Evolutionary conservation across 768 basidiomycete genomes (phyloP).

Genomic region (Exidia glandulosa): DNA sequence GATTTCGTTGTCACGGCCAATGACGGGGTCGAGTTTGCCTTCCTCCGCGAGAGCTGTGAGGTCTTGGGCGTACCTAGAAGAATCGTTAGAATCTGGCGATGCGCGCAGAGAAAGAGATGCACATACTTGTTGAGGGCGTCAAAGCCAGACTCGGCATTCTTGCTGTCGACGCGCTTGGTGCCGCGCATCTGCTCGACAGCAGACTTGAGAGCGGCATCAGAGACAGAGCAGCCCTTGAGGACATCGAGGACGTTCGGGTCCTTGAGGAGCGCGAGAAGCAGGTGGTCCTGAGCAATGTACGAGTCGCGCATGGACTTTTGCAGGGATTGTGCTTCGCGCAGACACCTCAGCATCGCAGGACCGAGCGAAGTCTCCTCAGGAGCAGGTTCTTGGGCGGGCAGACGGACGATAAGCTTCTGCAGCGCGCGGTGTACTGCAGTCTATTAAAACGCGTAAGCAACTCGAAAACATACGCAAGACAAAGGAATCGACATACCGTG

Average conservation of each 20-base stretch:
- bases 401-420: slow-evolving; percentile 65
- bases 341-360: slow-evolving; percentile 42
- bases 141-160: slow-evolving; percentile 82
- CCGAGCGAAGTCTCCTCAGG: slow-evolving; percentile 71
- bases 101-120: background rate
- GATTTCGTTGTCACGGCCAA: slow-evolving; percentile 89
- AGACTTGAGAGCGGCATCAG: slow-evolving; percentile 59
- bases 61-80: slow-evolving; percentile 55
- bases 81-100: background rate
- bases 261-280: slow-evolving; percentile 75
- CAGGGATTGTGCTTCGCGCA: slow-evolving; percentile 64
- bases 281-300: slow-evolving; percentile 88
- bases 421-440: slow-evolving; percentile 53
- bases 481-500: slow-evolving; percentile 37
- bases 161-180: slow-evolving; percentile 75
- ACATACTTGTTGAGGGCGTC: slow-evolving; percentile 72
- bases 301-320: slow-evolving; percentile 83
- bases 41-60: slow-evolving; percentile 80
- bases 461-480: background rate
- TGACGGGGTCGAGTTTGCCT: slow-evolving; percentile 92
- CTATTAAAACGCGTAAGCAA: slow-evolving; percentile 21
- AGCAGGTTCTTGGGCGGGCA: slow-evolving; percentile 75
- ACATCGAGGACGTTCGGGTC: slow-evolving; percentile 55
- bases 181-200: slow-evolving; percentile 74
- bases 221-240: slow-evolving; percentile 67